Percentiles rank a stretch among this genome's conserved stretches.
Conservation (phyloP, 306 rosid species). For the Vicia villosa region DNA sequence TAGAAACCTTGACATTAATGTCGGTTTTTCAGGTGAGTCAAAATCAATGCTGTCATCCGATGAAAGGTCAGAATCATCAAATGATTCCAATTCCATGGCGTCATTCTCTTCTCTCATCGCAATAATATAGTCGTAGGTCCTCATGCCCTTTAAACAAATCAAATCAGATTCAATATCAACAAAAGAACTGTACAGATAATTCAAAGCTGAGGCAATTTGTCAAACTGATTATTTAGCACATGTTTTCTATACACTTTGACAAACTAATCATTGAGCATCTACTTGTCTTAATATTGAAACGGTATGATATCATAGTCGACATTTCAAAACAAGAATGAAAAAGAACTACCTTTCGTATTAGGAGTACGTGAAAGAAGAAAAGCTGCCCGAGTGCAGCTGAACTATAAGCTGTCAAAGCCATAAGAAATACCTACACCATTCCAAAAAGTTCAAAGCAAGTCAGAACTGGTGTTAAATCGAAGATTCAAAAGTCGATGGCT, state of each 20-base stretch:
- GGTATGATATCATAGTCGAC: background rate
- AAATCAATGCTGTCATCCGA: constrained; percentile 80
- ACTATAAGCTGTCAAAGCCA: constrained; percentile 72
- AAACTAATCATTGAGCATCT: constrained; percentile 4
- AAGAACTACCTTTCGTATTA: constrained; percentile 74
- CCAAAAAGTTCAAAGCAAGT: constrained; percentile 23
- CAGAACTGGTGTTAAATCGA: constrained; percentile 23
- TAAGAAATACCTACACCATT: constrained; percentile 67
- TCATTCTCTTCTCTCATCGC: constrained; percentile 90
- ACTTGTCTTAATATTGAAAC: background rate
- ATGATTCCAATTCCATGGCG: constrained; percentile 62
- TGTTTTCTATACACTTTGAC: background rate
- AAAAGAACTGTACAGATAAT: background rate
- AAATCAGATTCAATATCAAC: constrained; percentile 29
- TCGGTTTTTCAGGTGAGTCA: constrained; percentile 83
- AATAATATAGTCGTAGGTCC: constrained; percentile 91
- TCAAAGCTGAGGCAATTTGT: background rate
- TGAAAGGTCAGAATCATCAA: constrained; percentile 73
- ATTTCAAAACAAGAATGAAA: constrained; percentile 16
- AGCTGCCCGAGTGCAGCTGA: constrained; percentile 94
- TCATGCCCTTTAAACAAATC: constrained; percentile 69
- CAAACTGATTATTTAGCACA: background rate
- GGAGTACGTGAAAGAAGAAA: constrained; percentile 91
- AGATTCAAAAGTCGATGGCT: background rate
- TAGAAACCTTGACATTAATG: constrained; percentile 63